Conservation (phyloP, 257 asterid genomes). For the Ajuga chamaepitys region DNA sequence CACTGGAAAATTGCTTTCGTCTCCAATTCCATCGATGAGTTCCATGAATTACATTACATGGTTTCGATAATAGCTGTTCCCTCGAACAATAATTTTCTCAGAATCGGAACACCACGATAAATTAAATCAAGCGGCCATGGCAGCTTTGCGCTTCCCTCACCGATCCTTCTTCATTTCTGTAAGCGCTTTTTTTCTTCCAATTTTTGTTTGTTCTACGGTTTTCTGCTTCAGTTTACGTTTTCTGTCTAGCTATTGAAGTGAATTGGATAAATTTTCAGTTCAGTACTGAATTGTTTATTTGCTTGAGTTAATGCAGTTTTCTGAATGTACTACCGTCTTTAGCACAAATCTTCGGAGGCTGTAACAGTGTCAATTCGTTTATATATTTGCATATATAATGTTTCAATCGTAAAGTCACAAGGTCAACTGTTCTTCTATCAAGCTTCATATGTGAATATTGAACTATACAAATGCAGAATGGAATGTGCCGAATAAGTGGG, state of each 20-base stretch:
- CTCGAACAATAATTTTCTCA: too few relatives aligned
- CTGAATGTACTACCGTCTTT: not conserved
- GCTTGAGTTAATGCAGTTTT: not conserved
- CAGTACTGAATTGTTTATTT: not conserved
- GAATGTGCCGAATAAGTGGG: not conserved
- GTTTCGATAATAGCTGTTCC: not conserved
- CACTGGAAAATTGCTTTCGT: not conserved
- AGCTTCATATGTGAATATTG: not conserved
- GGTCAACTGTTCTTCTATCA: too few relatives aligned
- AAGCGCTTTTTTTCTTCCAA: conserved; percentile 9
- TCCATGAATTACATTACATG: not conserved
- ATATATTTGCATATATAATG: not conserved
- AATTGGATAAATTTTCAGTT: too few relatives aligned
- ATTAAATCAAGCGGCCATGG: conserved; percentile 9
- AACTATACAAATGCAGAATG: not conserved
- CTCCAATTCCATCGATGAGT: not conserved
- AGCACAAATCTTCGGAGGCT: not conserved
- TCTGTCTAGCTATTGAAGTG: not conserved
- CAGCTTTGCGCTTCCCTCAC: conserved; percentile 22
- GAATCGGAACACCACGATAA: not conserved
- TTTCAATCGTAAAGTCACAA: not conserved
- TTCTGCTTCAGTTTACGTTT: not conserved
- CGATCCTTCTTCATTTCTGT: conserved; percentile 36
- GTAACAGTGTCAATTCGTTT: not conserved
- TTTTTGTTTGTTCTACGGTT: not conserved